A percentile compares a stretch with the other conserved stretches of the same genome.
Conservation (phyloP, 805 yeast species). For the Jamesozyma piceae region DNA sequence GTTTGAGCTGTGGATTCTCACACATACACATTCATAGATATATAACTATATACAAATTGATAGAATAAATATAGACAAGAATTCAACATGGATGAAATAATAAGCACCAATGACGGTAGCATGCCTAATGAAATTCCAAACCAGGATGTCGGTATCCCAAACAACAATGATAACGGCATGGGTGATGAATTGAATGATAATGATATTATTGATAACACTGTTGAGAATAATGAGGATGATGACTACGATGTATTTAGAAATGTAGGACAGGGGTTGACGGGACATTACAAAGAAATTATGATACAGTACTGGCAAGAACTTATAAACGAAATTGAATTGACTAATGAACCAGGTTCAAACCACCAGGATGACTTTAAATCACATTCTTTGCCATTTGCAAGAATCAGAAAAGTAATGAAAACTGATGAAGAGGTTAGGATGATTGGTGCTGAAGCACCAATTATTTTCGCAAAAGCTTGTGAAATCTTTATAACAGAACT, state of each 20-base stretch:
- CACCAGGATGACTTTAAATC: slow-evolving; percentile 84
- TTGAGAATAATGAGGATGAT: slow-evolving; percentile 16
- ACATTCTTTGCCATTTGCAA: slow-evolving; percentile 89
- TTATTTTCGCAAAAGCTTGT: slow-evolving; percentile 94
- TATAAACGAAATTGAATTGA: slow-evolving; percentile 57
- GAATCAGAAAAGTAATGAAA: slow-evolving; percentile 96
- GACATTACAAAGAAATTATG: slow-evolving; percentile 77
- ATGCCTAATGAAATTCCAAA: neutral
- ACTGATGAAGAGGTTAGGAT: slow-evolving; percentile 94
- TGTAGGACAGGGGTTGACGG: slow-evolving; percentile 86
- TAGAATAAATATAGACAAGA: too few relatives aligned
- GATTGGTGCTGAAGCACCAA: slow-evolving; percentile 98
- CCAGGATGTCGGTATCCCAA: neutral
- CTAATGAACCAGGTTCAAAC: slow-evolving; percentile 45
- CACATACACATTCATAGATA: too few relatives aligned
- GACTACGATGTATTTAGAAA: slow-evolving; percentile 61
- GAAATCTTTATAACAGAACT: slow-evolving; percentile 94
- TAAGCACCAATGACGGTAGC: neutral
- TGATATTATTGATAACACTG: neutral
- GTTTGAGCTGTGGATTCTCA: too few relatives aligned
- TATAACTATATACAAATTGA: too few relatives aligned
- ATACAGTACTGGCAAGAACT: slow-evolving; percentile 97
- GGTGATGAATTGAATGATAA: neutral
- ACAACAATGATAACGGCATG: neutral
- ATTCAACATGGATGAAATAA: neutral